Evolutionary conservation across 208 protist species (phyloP).

Genomic region (Trypanosomatidae sp.): DNA sequence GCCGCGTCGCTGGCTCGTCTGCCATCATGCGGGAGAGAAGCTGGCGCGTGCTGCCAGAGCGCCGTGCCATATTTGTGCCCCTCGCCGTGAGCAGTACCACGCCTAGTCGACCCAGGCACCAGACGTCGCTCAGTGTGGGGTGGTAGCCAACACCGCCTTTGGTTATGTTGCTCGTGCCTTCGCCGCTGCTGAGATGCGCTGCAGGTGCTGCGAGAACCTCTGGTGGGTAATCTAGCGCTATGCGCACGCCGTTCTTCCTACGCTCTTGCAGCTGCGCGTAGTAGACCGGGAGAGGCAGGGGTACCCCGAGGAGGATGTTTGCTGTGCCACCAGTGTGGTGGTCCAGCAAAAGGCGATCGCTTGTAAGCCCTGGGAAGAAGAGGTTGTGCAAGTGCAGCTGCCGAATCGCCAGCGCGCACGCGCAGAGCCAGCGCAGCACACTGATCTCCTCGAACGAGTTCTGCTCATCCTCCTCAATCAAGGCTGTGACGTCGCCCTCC

Average conservation of each 20-base stretch:
- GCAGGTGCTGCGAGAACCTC: slow-evolving; percentile 41
- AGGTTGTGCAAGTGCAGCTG: slow-evolving; percentile 35
- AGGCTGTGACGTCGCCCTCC: slow-evolving; percentile 51
- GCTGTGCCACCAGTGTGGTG: slow-evolving; percentile 24
- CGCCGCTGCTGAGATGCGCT: neutral
- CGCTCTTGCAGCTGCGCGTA: slow-evolving; percentile 49
- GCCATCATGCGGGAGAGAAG: slow-evolving; percentile 63
- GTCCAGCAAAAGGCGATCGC: slow-evolving; percentile 60
- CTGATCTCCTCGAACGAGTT: slow-evolving; percentile 38
- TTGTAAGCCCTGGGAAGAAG: slow-evolving; percentile 60
- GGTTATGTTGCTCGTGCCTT: neutral
- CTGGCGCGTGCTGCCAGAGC: slow-evolving; percentile 38
- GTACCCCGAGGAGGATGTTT: slow-evolving; percentile 53
- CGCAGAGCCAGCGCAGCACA: slow-evolving; percentile 56
- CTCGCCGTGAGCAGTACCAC: slow-evolving; percentile 52
- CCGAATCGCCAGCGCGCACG: slow-evolving; percentile 48
- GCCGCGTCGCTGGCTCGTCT: slow-evolving; percentile 27
- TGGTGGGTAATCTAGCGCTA: slow-evolving; percentile 74
- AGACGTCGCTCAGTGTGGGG: slow-evolving; percentile 62
- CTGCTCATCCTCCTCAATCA: slow-evolving; percentile 55
- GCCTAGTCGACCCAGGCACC: slow-evolving; percentile 63
- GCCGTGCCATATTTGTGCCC: slow-evolving; percentile 28
- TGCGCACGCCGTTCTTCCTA: slow-evolving; percentile 34
- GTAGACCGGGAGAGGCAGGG: slow-evolving; percentile 61
- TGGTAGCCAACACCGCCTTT: slow-evolving; percentile 38